Percentiles rank a stretch among this genome's conserved stretches.
Conservation (phyloP, 2,329 filamentous ascomycete species). For the Beauveria medogensis region DNA sequence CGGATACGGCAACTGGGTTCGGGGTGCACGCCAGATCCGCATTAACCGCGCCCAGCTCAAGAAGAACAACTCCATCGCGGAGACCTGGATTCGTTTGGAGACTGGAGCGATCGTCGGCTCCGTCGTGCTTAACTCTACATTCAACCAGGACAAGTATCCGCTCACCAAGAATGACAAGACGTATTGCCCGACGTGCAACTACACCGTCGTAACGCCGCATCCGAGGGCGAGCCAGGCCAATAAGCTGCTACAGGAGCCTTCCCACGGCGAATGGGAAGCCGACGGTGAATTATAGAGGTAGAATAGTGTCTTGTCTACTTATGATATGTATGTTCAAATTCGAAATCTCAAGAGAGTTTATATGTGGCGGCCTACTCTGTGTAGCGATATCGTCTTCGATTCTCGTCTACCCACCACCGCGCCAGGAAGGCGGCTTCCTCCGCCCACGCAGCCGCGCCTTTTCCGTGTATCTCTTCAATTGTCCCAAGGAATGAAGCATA, state of each 20-base stretch:
- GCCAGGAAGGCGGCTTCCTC: conserved; percentile 24
- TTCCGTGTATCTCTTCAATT: neutral
- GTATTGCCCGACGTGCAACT: conserved; percentile 17
- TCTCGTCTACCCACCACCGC: conserved; percentile 28
- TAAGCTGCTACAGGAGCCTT: neutral
- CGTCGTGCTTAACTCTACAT: conserved; percentile 52
- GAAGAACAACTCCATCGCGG: conserved; percentile 28
- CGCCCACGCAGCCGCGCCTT: neutral
- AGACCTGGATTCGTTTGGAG: conserved; percentile 57
- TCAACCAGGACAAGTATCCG: conserved; percentile 47
- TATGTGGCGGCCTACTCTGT: conserved; percentile 6
- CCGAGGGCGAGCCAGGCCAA: neutral
- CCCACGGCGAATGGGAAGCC: neutral
- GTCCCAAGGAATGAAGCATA: neutral
- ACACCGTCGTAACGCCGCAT: conserved; percentile 10
- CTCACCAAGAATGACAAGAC: conserved; percentile 31
- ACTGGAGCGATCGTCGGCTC: conserved; percentile 41
- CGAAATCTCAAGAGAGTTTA: neutral
- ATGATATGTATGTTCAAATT: neutral
- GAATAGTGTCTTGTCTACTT: neutral
- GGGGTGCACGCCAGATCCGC: conserved; percentile 50
- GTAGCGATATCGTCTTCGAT: conserved; percentile 26
- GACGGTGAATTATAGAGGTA: neutral
- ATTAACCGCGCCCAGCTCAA: conserved; percentile 35
- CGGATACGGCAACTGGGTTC: conserved; percentile 57